These are phyloP conservation scores for Rhizoctonia solani DNA, from an alignment of 1,284 basidiomycete genomes.

Conservation along the genomic window DNA sequence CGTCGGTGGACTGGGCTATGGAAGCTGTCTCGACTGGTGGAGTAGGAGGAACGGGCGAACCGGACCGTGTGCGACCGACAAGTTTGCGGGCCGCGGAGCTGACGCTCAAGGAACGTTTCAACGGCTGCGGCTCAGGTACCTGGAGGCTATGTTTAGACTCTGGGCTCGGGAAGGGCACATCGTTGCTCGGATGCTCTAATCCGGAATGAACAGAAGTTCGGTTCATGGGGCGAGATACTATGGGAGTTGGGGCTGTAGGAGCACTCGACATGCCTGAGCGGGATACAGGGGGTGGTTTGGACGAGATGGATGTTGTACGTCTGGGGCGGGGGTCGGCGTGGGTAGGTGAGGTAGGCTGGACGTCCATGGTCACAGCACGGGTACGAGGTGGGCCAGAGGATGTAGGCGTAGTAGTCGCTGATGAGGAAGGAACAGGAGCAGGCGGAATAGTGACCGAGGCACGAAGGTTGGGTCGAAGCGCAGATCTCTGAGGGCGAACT, in stretches of 20 bases:
- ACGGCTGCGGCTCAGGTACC: not conserved
- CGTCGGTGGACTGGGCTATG: not conserved
- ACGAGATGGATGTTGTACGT: constrained; percentile 11
- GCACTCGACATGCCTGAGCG: not conserved
- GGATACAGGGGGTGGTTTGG: constrained; percentile 5
- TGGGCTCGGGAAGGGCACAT: constrained; percentile 17
- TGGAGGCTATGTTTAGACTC: not conserved
- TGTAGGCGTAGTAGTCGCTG: not conserved
- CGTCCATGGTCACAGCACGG: constrained; percentile 16
- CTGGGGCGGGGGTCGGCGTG: not conserved
- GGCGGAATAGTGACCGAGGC: not conserved
- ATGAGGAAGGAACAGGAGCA: not conserved
- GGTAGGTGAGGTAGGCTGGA: not conserved
- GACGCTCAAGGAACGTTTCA: constrained; percentile 28
- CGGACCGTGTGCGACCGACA: not conserved
- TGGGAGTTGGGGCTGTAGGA: not conserved
- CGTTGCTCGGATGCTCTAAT: not conserved
- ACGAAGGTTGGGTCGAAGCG: constrained; percentile 24
- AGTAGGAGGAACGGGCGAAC: constrained; percentile 12
- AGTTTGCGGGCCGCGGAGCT: constrained; percentile 11
- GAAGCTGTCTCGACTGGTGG: not conserved
- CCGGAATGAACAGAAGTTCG: not conserved
- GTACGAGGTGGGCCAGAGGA: constrained; percentile 3
- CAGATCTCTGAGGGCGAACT: constrained; percentile 7
- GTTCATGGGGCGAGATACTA: not conserved